Evolutionary conservation across 495 filamentous ascomycete species (phyloP), one percentile per base, ranked within the genome.

Genomic region (Hyaloscypha hepaticicola): DNA sequence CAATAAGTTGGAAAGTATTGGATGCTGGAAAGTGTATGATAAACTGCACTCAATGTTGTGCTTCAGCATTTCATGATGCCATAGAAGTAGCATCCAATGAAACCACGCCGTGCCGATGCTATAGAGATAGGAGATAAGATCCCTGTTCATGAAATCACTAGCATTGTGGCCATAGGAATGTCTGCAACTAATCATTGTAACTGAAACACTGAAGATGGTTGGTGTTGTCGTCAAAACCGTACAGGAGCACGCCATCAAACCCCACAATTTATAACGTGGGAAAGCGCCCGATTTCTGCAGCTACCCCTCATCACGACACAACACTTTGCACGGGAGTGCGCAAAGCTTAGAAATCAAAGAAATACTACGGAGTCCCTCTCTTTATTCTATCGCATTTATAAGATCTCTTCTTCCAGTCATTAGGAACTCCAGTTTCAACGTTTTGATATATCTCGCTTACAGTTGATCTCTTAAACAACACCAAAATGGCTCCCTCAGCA

Each of bases 401-500:
- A 41, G 24, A 45, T 27, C 22, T 41, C 26, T 27, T 29, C 6
- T 21, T 31, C 26, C 26, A 12, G 12, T 5, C 22, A 45, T 48
- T 8, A 53, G n/a, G 26, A 45, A 55, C 5, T 45, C 12, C 38
- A 45, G 38, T 45, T 45, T 16, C 38, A 33, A 34, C 31, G 31
- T 34, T 34, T 34, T 34, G 31, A 34, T 34, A 34, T 28, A 29
- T 53, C 59, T 31, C 49, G 56, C 38, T 3, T 19, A 6, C 12
- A 58, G 26, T 22, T 29, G 33, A 33, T 9, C 26, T n/a, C 16
- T 41, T 25, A 25, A 55, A 38, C 1, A 3, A 56, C 0, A 24
- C 51, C 49, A 33, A 41, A 6, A 51, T 80, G 75, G 50, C 73
- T 73, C 63, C 79, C 72, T 71, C 69, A 58, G 69, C 69, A 59